Conservation (phyloP, 164 flowering plant species). For the Liquidambar formosana region DNA sequence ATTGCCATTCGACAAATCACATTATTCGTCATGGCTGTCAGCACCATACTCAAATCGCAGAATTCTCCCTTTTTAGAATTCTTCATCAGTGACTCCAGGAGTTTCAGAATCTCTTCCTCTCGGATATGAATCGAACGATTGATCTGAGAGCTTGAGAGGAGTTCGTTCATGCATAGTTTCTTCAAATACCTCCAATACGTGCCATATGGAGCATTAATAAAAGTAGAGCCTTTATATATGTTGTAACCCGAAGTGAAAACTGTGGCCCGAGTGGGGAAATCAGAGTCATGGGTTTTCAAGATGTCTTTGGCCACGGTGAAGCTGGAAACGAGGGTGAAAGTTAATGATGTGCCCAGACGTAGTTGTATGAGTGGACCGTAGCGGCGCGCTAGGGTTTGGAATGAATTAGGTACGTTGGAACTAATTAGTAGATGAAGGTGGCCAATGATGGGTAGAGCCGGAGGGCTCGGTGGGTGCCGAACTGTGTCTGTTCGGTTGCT, state of each 20-base stretch:
- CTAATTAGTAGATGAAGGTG: conserved; percentile 7
- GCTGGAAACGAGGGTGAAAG: not conserved
- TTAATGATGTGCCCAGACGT: conserved; percentile 6
- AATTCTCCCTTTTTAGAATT: not conserved
- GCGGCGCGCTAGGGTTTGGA: not conserved
- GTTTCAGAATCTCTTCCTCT: not conserved
- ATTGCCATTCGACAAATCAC: conserved; percentile 30
- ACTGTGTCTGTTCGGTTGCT: too few relatives aligned
- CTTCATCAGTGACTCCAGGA: not conserved
- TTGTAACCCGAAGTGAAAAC: not conserved
- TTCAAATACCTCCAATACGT: conserved; percentile 12
- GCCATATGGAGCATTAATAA: conserved; percentile 5
- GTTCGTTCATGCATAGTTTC: conserved; percentile 7
- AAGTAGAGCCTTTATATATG: not conserved
- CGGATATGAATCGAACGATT: not conserved
- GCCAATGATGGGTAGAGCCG: conserved; percentile 15
- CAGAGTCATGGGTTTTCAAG: conserved; percentile 4
- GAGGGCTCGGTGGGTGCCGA: conserved; percentile 7
- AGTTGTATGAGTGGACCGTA: conserved; percentile 10
- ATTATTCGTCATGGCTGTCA: too few relatives aligned
- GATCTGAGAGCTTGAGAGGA: not conserved
- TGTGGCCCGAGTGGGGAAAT: not conserved
- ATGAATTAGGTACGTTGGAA: not conserved
- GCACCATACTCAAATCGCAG: too few relatives aligned
- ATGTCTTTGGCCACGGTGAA: conserved; percentile 2